Evolutionary conservation across 2,329 filamentous ascomycete genomes (phyloP).

Genomic region (Grosmannia clavigera): DNA sequence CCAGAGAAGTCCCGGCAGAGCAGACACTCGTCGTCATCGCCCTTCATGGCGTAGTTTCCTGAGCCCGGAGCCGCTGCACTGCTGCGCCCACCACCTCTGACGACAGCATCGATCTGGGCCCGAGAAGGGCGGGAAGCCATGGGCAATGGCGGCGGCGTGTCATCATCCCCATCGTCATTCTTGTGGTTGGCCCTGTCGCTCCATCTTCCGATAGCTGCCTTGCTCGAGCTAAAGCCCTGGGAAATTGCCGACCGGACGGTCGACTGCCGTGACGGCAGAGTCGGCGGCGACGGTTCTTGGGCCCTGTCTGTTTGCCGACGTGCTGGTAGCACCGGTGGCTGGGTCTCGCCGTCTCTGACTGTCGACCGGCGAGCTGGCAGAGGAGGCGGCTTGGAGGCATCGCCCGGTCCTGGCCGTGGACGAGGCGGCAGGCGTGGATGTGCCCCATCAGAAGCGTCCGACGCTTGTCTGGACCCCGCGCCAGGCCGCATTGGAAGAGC

Average conservation of each 20-base stretch:
- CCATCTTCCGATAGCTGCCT: not conserved
- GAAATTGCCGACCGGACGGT: conserved; percentile 16
- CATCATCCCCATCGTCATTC: conserved; percentile 14
- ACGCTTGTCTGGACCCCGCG: not conserved
- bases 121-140: conserved; percentile 37
- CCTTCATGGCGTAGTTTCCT: conserved; percentile 3
- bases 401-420: conserved; percentile 24
- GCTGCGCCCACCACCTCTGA: not conserved
- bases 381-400: not conserved
- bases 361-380: not conserved
- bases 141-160: conserved; percentile 39
- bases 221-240: conserved; percentile 14
- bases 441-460: not conserved
- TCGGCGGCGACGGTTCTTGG: conserved; percentile 48
- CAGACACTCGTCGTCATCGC: conserved; percentile 43
- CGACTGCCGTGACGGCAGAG: conserved; percentile 21
- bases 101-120: conserved; percentile 35
- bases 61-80: not conserved
- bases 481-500: conserved; percentile 5
- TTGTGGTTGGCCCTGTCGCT: not conserved
- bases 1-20: conserved; percentile 78
- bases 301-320: conserved; percentile 7
- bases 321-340: not conserved
- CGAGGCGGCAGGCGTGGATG: conserved; percentile 18
- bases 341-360: conserved; percentile 14